phyloP scores from a whole-genome alignment of 1,139 yeast species.

The Lodderomyces orthopsilosis region DNA sequence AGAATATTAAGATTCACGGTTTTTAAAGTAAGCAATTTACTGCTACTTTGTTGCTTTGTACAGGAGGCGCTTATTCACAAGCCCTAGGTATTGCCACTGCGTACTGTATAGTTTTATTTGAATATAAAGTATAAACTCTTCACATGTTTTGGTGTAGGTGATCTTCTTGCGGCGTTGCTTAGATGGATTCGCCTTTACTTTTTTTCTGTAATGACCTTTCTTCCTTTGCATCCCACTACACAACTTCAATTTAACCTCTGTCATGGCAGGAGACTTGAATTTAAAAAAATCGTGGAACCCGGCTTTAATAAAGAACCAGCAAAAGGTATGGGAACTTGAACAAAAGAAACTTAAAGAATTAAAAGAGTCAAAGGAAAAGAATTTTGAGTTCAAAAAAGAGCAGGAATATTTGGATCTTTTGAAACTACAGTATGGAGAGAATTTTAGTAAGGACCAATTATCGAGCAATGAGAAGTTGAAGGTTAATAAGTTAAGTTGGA shows the following conservation, averaged over 20 bases:
- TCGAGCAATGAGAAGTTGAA: constrained; percentile 42
- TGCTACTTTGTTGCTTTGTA: no score
- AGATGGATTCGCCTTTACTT: no score
- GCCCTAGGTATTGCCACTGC: not conserved
- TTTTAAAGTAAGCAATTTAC: constrained; percentile 43
- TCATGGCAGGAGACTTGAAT: constrained; percentile 77
- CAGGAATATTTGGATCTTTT: constrained; percentile 60
- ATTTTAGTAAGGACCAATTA: constrained; percentile 24
- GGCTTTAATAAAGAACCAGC: constrained; percentile 77
- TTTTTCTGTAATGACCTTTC: no score
- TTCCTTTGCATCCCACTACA: not conserved
- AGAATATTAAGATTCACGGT: constrained; percentile 97
- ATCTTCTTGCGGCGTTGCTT: not conserved
- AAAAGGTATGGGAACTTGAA: constrained; percentile 81
- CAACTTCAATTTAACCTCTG: not conserved
- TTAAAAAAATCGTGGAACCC: constrained; percentile 97
- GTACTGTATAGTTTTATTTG: not conserved
- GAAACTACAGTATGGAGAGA: constrained; percentile 47
- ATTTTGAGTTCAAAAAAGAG: constrained; percentile 63
- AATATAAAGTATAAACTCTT: not conserved
- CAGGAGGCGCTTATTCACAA: no score
- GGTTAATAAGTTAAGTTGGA: constrained; percentile 69
- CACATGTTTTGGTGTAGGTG: no score
- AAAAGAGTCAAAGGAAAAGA: constrained; percentile 60
- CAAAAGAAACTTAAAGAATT: constrained; percentile 74